Evolutionary conservation across 1,284 basidiomycete species (phyloP), one percentile per base, ranked within the genome.

Genomic region (Peniophora sp.): DNA sequence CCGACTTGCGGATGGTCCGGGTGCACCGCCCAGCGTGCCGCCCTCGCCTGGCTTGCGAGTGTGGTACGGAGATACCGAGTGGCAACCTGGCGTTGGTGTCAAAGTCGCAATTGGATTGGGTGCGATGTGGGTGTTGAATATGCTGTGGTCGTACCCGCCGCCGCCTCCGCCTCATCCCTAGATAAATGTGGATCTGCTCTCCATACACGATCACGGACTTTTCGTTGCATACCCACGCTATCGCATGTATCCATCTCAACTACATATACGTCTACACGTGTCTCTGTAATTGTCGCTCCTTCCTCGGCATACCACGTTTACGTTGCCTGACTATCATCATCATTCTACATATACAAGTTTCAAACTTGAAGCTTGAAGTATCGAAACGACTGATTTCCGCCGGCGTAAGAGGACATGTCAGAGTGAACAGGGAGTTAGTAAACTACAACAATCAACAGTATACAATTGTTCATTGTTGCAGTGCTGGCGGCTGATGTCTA

Each of bases 51-150:
- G 53, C 3, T 63, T 67, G 50, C 61, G 61, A 10, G 49, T 64
- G 24, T 66, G 65, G 69, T 57, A 65, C n/a, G 61, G 59, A 11
- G 58, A 61, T 53, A 53, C 58, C 53, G 57, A 66, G 50, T 68
- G 62, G 61, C 56, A 61, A 53, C 60, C 58, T 2, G 69, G 70
- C 3, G 53, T 69, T 17, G 71, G 62, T 59, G 68, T 54, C 55
- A 74, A 62, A 48, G 64, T 65, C 12, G 67, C 55, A 14, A 65
- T 63, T 51, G 70, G 61, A 39, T 61, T 64, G 35, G 66, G 54
- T 8, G 63, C 56, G 11, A 75, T 85, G 74, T 85, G 82, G 82
- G 47, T 76, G 48, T 57, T 74, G 41, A 84, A 85, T 56, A 53
- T 77, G 16, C 60, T 79, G 44, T 85, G 82, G 83, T 61, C 67